A percentile compares a stretch with the other conserved stretches of the same genome.
phyloP scores from a whole-genome alignment of 345 rosid species.

The Gossypium anomalum region DNA sequence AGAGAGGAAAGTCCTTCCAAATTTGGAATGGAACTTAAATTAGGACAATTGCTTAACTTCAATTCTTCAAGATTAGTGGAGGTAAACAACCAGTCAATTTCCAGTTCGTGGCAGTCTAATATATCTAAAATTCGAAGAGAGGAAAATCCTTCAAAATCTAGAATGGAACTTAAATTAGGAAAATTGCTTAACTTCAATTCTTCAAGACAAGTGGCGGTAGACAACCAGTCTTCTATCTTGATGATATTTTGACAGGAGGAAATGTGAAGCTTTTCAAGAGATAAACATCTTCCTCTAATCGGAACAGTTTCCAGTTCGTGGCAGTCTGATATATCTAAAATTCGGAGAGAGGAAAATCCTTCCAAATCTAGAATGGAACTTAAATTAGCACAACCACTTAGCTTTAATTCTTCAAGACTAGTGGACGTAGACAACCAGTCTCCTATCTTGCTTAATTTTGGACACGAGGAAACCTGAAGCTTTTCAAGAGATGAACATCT shows the following conservation, averaged over 20 bases:
- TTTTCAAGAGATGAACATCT: no score
- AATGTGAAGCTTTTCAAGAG: neutral
- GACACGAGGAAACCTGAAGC: no score
- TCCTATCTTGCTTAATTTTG: no score
- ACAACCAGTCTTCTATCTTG: neutral
- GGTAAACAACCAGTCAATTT: neutral
- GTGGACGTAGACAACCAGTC: neutral
- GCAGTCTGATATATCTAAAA: no score
- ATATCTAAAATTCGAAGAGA: no score
- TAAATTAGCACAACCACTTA: neutral
- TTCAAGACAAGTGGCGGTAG: neutral
- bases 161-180: neutral
- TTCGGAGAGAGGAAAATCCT: neutral
- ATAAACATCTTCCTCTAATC: neutral
- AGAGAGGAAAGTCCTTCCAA: neutral
- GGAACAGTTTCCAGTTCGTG: neutral
- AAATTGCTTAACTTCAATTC: rapidly evolving
- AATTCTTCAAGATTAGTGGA: neutral
- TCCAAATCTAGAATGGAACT: neutral
- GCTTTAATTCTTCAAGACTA: neutral
- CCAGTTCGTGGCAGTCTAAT: neutral
- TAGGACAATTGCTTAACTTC: rapidly evolving
- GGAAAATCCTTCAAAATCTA: no score
- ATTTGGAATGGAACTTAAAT: neutral
- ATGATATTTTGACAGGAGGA: neutral